Base-by-base conservation (phyloP, 176 grass and related monocot genomes). In the Pontederia paniculata region DNA sequence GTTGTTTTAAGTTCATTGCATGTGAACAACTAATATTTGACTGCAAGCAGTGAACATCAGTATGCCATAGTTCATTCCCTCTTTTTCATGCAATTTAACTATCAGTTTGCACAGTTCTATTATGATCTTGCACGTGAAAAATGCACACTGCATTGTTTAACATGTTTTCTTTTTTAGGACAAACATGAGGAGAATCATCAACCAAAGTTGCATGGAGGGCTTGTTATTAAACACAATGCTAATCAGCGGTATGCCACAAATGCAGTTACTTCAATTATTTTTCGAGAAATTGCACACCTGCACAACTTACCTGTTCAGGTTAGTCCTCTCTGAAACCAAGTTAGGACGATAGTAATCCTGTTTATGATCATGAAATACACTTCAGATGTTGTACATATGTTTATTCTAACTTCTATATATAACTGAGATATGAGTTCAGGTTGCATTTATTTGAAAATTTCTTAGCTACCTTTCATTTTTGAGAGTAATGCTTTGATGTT, bases 111-210 rank as follows among this genome's bases (percentile, higher is more conserved):
- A 37, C 28, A 37, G 28, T 37, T 37, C 3, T 37, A 37, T 37
- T 37, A 37, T 37, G 28, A 5, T 37, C 23, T 52, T 44, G 49
- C 21, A 66, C 53, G 58, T 52, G 46, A 68, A 48, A 63, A 21
- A 3, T 41, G 70, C 44, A 53, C 23, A 22, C 7, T 50, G n/a
- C 7, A 55, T 66, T 17, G 55, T 23, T 51, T 52, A 45, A 47
- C 21, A 50, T 62, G 23, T 28, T 55, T 60, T 10, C 59, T 11
- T 82, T 73, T 70, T 8, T 44, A 97, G 91, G 86, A 97, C 62
- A 97, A 97, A 66, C 93, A 97, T 48, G 93, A 97, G 83, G 93
- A 97, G 42, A 97, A 97, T 42, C 93, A 97, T 77, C 83, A 97
- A 63, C 93, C 93, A 22, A 97, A 90, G 58, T 52, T 97, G 49